Conservation (phyloP, 2,329 filamentous ascomycete genomes). For the Aspergillus piperis region DNA sequence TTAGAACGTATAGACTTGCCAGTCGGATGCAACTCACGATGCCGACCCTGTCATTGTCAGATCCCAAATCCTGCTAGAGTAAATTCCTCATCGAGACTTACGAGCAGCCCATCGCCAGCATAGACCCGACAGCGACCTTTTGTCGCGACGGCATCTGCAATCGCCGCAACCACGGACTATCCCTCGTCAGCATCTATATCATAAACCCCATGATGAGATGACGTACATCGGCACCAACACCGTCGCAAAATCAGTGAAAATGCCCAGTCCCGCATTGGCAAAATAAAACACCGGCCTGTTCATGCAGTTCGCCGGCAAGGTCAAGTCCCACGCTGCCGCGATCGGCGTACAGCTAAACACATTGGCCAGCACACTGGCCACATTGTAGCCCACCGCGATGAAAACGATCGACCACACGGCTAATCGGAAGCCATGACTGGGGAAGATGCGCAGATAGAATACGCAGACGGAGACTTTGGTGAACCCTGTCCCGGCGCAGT, state of each 20-base stretch:
- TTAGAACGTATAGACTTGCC: conserved; percentile 23
- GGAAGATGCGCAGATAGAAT: conserved; percentile 34
- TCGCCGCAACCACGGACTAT: conserved; percentile 30
- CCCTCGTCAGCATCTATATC: background rate
- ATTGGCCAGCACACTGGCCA: conserved; percentile 31
- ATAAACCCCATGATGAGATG: background rate
- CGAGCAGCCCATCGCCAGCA: conserved; percentile 34
- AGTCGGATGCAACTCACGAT: conserved; percentile 34
- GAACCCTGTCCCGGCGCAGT: conserved; percentile 32
- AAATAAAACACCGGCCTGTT: conserved; percentile 34
- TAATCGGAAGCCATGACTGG: conserved; percentile 27
- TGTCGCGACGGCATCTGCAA: conserved; percentile 34
- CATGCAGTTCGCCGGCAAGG: conserved; percentile 27
- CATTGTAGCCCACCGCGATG: conserved; percentile 28
- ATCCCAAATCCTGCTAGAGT: background rate
- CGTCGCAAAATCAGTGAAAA: conserved; percentile 34
- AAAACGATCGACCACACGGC: conserved; percentile 27
- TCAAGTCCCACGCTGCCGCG: conserved; percentile 28
- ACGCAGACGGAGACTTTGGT: conserved; percentile 36
- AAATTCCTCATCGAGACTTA: conserved; percentile 14
- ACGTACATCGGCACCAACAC: conserved; percentile 32
- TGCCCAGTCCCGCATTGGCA: conserved; percentile 30
- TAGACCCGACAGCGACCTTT: conserved; percentile 31
- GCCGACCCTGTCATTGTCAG: conserved; percentile 23
- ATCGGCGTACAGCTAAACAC: conserved; percentile 31